These are phyloP conservation scores for Trametes cubensis DNA, from an alignment of 768 basidiomycete species.

Conservation along the genomic window DNA sequence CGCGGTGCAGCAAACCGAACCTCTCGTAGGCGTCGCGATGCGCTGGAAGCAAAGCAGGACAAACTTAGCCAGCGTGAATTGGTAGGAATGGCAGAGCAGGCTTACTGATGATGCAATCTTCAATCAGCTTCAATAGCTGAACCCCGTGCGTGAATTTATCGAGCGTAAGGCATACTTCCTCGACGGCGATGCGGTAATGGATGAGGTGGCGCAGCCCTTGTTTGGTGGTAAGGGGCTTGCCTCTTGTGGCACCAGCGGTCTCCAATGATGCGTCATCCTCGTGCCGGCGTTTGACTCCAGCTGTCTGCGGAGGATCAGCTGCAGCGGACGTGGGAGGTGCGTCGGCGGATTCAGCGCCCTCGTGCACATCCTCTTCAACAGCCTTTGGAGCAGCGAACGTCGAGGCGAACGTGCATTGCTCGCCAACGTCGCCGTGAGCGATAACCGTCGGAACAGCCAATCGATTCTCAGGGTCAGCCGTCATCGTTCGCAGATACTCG, in stretches of 20 bases:
- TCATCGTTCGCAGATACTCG: too few species aligned
- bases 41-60: not conserved
- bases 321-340: too few species aligned
- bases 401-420: not conserved
- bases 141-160: not conserved
- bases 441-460: not conserved
- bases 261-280: too few species aligned
- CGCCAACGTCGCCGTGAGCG: not conserved
- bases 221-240: too few species aligned
- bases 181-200: not conserved
- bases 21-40: not conserved
- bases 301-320: too few species aligned
- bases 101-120: not conserved
- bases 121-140: not conserved
- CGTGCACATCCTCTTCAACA: not conserved
- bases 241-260: too few species aligned
- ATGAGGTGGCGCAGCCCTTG: not conserved
- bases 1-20: not conserved
- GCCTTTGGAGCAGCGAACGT: not conserved
- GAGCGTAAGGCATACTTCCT: conserved; percentile 1
- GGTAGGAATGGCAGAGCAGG: not conserved
- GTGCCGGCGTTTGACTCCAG: too few species aligned
- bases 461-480: not conserved
- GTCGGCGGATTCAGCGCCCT: too few species aligned
- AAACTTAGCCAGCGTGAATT: too few species aligned